Conservation (phyloP, 139 green algal genomes). For the Chlorella ohadii region DNA sequence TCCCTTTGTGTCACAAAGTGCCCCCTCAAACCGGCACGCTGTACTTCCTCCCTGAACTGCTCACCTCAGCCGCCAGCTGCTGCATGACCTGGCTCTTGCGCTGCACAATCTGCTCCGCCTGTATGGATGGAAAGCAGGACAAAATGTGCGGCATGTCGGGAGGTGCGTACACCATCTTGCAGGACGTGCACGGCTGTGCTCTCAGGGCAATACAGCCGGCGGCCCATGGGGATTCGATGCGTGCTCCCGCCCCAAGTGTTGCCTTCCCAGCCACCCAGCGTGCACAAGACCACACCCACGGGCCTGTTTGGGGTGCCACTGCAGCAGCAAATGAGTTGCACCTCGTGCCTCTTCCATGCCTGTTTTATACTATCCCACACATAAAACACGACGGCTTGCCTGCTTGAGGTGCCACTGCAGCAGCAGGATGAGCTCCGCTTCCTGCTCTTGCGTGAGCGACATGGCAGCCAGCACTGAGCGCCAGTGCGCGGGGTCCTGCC, state of each 20-base stretch:
- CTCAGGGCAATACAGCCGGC: no score
- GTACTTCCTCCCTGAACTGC: not conserved
- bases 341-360: slow-evolving; percentile 7
- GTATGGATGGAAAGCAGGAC: not conserved
- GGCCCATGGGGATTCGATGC: no score
- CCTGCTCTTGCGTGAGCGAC: slow-evolving; percentile 18
- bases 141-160: no score
- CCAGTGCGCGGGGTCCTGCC: slow-evolving; percentile 7
- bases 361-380: no score
- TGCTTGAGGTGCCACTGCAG: slow-evolving; percentile 20
- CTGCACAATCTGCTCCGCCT: slow-evolving; percentile 24
- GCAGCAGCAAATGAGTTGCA: slow-evolving; percentile 24
- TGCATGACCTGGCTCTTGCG: slow-evolving; percentile 18
- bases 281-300: not conserved
- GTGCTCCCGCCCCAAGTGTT: no score
- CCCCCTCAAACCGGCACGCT: no score
- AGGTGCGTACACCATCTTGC: no score
- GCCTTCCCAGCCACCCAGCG: no score
- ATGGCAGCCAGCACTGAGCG: slow-evolving; percentile 12
- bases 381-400: no score
- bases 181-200: no score
- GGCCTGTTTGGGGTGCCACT: slow-evolving; percentile 10
- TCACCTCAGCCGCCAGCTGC: slow-evolving; percentile 15
- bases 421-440: slow-evolving; percentile 25
- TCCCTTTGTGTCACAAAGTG: no score